Conservation (phyloP, 2,329 filamentous ascomycete genomes). For the Magnaporthiopsis poae region DNA sequence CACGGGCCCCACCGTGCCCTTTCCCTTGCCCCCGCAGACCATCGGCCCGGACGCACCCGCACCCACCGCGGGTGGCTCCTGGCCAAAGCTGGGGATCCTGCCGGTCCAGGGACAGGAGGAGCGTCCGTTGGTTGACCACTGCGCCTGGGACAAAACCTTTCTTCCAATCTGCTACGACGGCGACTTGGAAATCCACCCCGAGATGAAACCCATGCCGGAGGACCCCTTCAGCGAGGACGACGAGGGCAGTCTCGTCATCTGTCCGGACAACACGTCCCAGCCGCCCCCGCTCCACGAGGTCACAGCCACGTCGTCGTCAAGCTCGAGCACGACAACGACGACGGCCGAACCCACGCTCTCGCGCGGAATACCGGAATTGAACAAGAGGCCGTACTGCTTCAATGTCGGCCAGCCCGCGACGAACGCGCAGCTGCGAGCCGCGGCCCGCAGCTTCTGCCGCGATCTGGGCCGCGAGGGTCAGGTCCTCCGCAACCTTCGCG, state of each 20-base stretch:
- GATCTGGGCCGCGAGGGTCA: slow-evolving; percentile 1
- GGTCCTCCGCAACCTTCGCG: neutral
- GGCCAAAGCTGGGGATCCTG: slow-evolving; percentile 11
- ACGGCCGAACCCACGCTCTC: slow-evolving; percentile 5
- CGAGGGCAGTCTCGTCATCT: neutral
- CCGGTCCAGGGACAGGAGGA: neutral
- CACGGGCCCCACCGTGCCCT: slow-evolving; percentile 9
- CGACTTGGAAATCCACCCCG: too few species aligned
- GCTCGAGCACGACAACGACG: neutral
- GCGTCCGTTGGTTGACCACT: neutral
- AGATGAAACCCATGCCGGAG: neutral
- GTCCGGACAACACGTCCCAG: neutral
- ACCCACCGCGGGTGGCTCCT: slow-evolving; percentile 11
- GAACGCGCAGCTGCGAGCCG: slow-evolving; percentile 10
- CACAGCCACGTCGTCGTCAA: neutral
- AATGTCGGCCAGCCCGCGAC: slow-evolving; percentile 12
- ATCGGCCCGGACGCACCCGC: slow-evolving; percentile 13
- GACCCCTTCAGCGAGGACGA: neutral
- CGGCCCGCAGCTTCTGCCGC: slow-evolving; percentile 12
- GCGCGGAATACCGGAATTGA: slow-evolving; percentile 10
- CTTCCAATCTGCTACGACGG: neutral
- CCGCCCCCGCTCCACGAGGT: too few species aligned
- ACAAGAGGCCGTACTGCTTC: slow-evolving; percentile 13
- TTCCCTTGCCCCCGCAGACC: slow-evolving; percentile 14
- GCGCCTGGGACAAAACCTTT: neutral